Evolutionary conservation across 2,329 filamentous ascomycete genomes (phyloP).

Genomic region (Diaporthe aspalathi): DNA sequence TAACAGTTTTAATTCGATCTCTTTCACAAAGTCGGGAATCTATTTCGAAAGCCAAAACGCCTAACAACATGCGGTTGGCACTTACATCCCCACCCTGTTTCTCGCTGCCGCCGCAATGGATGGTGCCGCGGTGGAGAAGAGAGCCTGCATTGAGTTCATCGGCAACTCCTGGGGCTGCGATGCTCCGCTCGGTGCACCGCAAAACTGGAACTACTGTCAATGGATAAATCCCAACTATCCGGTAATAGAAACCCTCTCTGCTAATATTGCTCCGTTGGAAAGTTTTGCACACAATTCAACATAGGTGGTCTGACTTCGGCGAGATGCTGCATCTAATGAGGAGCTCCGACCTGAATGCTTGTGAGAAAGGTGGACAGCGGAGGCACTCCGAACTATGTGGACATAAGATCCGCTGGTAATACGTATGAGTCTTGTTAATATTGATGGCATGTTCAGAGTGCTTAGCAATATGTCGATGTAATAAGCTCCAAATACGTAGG

Average conservation of each 20-base stretch:
- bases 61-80: background rate
- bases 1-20: background rate
- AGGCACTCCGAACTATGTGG: background rate
- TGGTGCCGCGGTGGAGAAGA: background rate
- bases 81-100: background rate
- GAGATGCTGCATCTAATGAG: background rate
- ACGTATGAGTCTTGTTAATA: background rate
- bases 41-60: background rate
- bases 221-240: background rate
- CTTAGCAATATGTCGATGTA: too few relatives aligned
- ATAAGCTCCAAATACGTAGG: too few relatives aligned
- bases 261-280: background rate
- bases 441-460: background rate
- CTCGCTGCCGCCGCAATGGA: background rate
- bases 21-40: background rate
- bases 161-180: conserved; percentile 10
- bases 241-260: background rate
- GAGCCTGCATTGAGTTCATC: background rate
- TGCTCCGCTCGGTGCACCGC: background rate
- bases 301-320: background rate
- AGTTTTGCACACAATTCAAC: background rate
- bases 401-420: too few relatives aligned
- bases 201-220: conserved; percentile 16
- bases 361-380: background rate
- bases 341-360: background rate